Evolutionary conservation across 2,329 filamentous ascomycete species (phyloP), one percentile per base, ranked within the genome.

Genomic region (Monosporascus sp.): DNA sequence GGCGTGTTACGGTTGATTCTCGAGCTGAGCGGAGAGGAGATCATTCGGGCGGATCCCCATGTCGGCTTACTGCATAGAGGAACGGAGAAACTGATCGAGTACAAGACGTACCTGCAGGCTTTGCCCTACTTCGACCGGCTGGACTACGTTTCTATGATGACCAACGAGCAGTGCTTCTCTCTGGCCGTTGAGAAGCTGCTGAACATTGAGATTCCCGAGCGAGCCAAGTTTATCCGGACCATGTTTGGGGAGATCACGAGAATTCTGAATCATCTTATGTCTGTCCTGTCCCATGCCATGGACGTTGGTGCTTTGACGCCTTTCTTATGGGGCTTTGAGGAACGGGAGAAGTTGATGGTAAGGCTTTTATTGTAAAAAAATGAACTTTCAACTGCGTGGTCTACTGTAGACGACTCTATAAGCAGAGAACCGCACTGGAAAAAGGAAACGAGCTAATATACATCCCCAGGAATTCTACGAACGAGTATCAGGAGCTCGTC

Each of bases 101-200:
- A 99, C 83, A 97, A 96, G 82, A 96, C 93, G 64, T 99, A 99
- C 70, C 83, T 97, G 68, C 94, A 99, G 80, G 94, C 94, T 53
- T 80, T 99, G 69, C 94, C 94, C 52, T 99, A 99, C 80, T 99
- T 99, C 71, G 94, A 99, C 76, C 90, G 94, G 64, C 81, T 99
- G 72, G 94, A 99, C 75, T 99, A 99, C 74, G 92, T 97, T 64
- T 97, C 91, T 67, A 99, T 99, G 95, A 99, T 99, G 94, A 99
- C 94, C 67, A 99, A 99, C 75, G 94, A 99, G 81, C 94, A 99
- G 76, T 96, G 91, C 70, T 99, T 90, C 75, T 85, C 91, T 38
- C 82, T 99, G 61, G 94, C 91, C 20, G 93, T 97, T 52, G 94
- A 99, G 82, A 99, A 99, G 81, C 82, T 99, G 56, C 80, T 99